phyloP scores from a whole-genome alignment of 2,329 filamentous ascomycete genomes.

The Phaeophleospora eucalypticola region DNA sequence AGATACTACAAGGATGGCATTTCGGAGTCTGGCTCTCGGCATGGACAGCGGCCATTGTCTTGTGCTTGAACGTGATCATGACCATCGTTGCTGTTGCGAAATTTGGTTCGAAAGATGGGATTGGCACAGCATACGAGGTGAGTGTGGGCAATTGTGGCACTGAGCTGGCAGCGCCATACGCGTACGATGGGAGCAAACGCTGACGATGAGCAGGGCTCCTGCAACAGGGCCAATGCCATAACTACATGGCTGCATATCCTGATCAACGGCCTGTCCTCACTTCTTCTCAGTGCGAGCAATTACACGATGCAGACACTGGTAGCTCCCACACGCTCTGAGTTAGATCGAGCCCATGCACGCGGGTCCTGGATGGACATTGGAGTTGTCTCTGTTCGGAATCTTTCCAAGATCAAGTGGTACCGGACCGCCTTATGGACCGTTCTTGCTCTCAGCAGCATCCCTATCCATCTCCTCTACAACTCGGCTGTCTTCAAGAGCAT shows the following conservation, averaged over 20 bases:
- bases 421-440: slow-evolving; percentile 25
- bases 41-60: slow-evolving; percentile 9
- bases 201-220: slow-evolving; percentile 16
- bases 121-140: slow-evolving; percentile 16
- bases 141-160: not conserved
- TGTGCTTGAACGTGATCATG: slow-evolving; percentile 16
- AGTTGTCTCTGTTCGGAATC: slow-evolving; percentile 40
- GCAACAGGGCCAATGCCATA: slow-evolving; percentile 15
- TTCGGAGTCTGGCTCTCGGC: slow-evolving; percentile 18
- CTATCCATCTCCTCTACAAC: slow-evolving; percentile 38
- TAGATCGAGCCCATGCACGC: slow-evolving; percentile 46
- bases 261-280: slow-evolving; percentile 47
- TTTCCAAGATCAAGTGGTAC: slow-evolving; percentile 24
- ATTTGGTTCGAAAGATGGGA: slow-evolving; percentile 10
- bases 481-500: slow-evolving; percentile 28
- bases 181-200: not conserved
- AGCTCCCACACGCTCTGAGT: slow-evolving; percentile 47
- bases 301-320: slow-evolving; percentile 52
- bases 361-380: slow-evolving; percentile 46
- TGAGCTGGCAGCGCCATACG: not conserved
- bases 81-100: slow-evolving; percentile 9
- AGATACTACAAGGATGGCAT: slow-evolving; percentile 29
- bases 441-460: slow-evolving; percentile 31
- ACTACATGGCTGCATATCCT: slow-evolving; percentile 37
- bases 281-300: slow-evolving; percentile 46